Percentiles rank a stretch among this genome's conserved stretches.
Conservation (phyloP, 352 stramenopile genomes). For the Thraustotheca clavata region DNA sequence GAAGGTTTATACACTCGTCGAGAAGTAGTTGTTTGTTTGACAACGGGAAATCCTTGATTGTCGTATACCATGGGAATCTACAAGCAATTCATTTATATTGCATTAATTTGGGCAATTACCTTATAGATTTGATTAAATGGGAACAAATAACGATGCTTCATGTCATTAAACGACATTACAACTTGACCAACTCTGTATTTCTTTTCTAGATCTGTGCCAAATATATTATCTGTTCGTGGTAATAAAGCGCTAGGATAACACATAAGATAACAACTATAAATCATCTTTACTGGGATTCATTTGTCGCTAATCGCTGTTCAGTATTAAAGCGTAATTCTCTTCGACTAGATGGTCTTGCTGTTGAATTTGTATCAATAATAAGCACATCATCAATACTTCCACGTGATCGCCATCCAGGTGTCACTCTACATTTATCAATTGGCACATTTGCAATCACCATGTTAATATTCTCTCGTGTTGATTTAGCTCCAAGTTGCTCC, state of each 20-base stretch:
- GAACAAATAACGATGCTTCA: constrained; percentile 58
- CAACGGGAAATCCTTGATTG: constrained; percentile 37
- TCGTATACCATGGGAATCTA: constrained; percentile 22
- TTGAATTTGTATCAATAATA: not conserved
- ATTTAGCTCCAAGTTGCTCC: constrained; percentile 40
- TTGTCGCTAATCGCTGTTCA: no score
- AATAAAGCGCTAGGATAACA: not conserved
- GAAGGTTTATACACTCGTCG: constrained; percentile 28
- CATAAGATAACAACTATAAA: not conserved
- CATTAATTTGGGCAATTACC: not conserved
- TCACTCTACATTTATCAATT: constrained; percentile 50
- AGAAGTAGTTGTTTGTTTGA: constrained; percentile 9
- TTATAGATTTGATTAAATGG: constrained; percentile 39
- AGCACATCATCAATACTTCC: constrained; percentile 16
- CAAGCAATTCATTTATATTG: not conserved
- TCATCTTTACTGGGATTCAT: not conserved
- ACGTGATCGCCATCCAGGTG: constrained; percentile 46
- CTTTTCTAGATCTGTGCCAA: constrained; percentile 10
- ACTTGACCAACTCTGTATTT: constrained; percentile 44
- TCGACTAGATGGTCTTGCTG: not conserved
- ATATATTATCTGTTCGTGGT: not conserved
- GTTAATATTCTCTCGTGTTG: constrained; percentile 47
- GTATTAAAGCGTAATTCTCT: not conserved
- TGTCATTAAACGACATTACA: constrained; percentile 58
- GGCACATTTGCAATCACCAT: constrained; percentile 52